Percentiles rank a stretch among this genome's conserved stretches.
phyloP scores from a whole-genome alignment of 768 basidiomycete genomes.

The Suillus hirtellus region DNA sequence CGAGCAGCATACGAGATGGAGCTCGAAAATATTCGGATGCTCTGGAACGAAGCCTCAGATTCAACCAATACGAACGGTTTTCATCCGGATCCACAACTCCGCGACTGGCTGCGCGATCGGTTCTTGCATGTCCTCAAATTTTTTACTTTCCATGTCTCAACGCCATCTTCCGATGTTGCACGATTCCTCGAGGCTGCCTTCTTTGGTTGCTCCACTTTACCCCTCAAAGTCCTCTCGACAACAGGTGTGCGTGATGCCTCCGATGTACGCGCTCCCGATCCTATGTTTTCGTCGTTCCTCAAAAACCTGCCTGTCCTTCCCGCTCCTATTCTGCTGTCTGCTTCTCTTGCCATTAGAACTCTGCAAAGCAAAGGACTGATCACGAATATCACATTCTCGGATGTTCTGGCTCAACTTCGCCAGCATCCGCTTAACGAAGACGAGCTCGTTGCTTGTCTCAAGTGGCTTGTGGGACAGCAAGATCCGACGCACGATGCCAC shows the following conservation, averaged over 20 bases:
- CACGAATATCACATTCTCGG: conserved; percentile 73
- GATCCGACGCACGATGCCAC: conserved; percentile 37
- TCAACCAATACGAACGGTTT: conserved; percentile 29
- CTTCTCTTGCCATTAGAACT: conserved; percentile 57
- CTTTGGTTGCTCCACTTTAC: conserved; percentile 58
- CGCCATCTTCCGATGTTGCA: conserved; percentile 82
- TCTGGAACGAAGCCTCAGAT: conserved; percentile 56
- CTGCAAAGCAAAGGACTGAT: conserved; percentile 67
- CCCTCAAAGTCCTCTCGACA: conserved; percentile 74
- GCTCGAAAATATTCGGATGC: conserved; percentile 54
- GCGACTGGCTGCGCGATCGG: conserved; percentile 53
- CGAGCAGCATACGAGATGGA: conserved; percentile 87
- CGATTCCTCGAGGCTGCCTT: conserved; percentile 72
- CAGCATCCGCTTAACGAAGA: conserved; percentile 64
- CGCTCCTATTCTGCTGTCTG: conserved; percentile 53
- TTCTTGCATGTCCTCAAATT: conserved; percentile 83
- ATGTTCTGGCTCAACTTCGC: conserved; percentile 79
- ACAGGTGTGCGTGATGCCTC: conserved; percentile 66
- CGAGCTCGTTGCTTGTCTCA: conserved; percentile 80
- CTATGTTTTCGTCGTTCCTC: conserved; percentile 71
- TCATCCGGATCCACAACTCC: conserved; percentile 41
- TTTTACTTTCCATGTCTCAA: conserved; percentile 87
- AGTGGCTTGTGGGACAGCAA: conserved; percentile 64
- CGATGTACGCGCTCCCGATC: conserved; percentile 73
- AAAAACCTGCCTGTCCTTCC: conserved; percentile 77